Percentiles rank a stretch among this genome's conserved stretches.
Evolutionary conservation across 257 asterid genomes (phyloP).

Genomic region (Solanum corneliomulleri): DNA sequence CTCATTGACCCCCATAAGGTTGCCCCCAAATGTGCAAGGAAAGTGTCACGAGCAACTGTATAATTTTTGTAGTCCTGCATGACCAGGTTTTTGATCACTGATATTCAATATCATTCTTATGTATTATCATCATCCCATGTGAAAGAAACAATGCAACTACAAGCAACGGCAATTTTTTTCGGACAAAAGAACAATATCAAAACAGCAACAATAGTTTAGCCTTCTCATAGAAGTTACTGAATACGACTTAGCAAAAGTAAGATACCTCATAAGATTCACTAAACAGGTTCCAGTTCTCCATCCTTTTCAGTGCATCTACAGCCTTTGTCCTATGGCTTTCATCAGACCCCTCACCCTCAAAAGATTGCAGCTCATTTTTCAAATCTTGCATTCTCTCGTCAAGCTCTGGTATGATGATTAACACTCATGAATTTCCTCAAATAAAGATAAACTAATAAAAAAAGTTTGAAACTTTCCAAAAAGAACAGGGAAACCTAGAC

Average conservation of each 20-base stretch:
- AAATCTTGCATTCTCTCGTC: constrained; percentile 97
- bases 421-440: background rate
- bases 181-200: background rate
- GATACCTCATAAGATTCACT: constrained; percentile 69
- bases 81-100: background rate
- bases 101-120: background rate
- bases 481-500: background rate
- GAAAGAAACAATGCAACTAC: background rate
- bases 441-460: background rate
- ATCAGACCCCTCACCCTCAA: constrained; percentile 74
- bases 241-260: background rate
- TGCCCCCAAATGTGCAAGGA: constrained; percentile 96
- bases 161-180: background rate
- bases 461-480: background rate
- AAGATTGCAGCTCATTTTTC: constrained; percentile 73
- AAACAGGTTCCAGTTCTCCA: constrained; percentile 98
- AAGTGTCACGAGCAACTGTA: constrained; percentile 94
- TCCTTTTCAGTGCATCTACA: constrained; percentile 81
- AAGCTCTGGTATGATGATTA: constrained; percentile 57
- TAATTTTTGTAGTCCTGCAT: constrained; percentile 77
- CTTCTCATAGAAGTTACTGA: background rate
- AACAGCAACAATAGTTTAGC: background rate
- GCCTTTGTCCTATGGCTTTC: constrained; percentile 75
- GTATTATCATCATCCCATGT: background rate
- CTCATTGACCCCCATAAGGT: constrained; percentile 95